Conservation (phyloP, 768 basidiomycete species). For the Cystobasidiopsis lactophilus region DNA sequence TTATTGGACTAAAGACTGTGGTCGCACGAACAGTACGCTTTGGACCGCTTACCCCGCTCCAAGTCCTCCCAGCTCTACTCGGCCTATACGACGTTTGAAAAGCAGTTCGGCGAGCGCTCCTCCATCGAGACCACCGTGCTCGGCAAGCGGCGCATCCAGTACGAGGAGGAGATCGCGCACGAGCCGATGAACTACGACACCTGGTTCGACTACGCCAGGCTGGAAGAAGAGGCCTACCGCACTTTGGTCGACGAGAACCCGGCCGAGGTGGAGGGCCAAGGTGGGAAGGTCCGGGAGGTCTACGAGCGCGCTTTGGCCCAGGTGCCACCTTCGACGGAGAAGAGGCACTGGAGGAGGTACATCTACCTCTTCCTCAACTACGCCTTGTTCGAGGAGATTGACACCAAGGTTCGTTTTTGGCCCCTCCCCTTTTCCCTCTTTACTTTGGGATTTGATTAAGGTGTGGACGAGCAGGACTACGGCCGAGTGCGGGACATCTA, state of each 20-base stretch:
- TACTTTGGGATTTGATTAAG: background rate
- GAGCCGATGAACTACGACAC: slow-evolving; percentile 89
- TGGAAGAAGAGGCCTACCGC: slow-evolving; percentile 70
- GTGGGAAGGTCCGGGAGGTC: slow-evolving; percentile 59
- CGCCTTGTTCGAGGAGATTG: slow-evolving; percentile 88
- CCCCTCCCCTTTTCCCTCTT: background rate
- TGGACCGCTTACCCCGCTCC: slow-evolving; percentile 71
- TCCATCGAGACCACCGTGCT: slow-evolving; percentile 83
- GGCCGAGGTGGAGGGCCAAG: slow-evolving; percentile 41
- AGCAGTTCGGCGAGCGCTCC: slow-evolving; percentile 75
- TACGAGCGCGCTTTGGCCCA: slow-evolving; percentile 91
- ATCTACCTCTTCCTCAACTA: slow-evolving; percentile 43
- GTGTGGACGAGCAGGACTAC: slow-evolving; percentile 49
- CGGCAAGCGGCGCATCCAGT: slow-evolving; percentile 93
- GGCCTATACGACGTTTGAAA: slow-evolving; percentile 90
- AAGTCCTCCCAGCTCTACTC: slow-evolving; percentile 75
- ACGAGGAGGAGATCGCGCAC: slow-evolving; percentile 81
- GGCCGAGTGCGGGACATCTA: slow-evolving; percentile 72
- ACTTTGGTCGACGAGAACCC: slow-evolving; percentile 55
- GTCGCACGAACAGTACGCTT: slow-evolving; percentile 50
- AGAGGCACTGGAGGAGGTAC: slow-evolving; percentile 43
- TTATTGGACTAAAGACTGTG: background rate
- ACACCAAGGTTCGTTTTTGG: slow-evolving; percentile 45
- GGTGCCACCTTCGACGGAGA: slow-evolving; percentile 81
- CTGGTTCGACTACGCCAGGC: slow-evolving; percentile 87